phyloP scores from a whole-genome alignment of 805 yeast genomes.

The Nakazawaea populi region DNA sequence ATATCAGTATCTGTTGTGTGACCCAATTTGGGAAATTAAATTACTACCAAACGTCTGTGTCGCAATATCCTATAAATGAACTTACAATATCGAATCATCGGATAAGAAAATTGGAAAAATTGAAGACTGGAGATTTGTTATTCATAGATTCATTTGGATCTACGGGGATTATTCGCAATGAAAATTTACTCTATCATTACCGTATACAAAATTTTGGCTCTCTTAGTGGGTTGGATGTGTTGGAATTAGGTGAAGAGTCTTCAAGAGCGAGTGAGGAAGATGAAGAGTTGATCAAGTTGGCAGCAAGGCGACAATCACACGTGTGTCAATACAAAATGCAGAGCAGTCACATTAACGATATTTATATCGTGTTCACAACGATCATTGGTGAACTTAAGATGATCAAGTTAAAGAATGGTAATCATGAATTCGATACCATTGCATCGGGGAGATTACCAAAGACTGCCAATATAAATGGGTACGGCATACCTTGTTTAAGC shows the following conservation, averaged over 20 bases:
- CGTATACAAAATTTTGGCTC: conserved; percentile 14
- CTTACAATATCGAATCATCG: conserved; percentile 21
- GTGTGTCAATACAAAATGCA: not conserved
- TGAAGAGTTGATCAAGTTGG: conserved; percentile 3
- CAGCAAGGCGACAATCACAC: conserved; percentile 4
- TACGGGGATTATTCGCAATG: conserved; percentile 17
- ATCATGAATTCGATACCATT: not conserved
- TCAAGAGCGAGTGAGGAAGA: not conserved
- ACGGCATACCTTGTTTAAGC: not conserved
- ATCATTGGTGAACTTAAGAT: conserved; percentile 4
- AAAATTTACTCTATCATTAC: conserved; percentile 15
- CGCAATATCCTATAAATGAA: conserved; percentile 17
- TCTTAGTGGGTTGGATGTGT: conserved; percentile 1
- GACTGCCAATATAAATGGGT: not conserved
- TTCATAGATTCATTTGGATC: conserved; percentile 21
- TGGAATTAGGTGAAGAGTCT: not conserved
- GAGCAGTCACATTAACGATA: not conserved
- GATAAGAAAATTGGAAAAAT: conserved; percentile 11
- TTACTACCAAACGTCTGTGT: conserved; percentile 18
- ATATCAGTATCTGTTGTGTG: conserved; percentile 11
- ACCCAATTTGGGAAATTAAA: conserved; percentile 22
- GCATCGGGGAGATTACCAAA: not conserved
- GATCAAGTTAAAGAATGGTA: not conserved
- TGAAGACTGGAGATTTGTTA: conserved; percentile 13
- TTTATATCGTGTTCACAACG: conserved; percentile 4